Conservation (phyloP, 768 basidiomycete species). For the Sarcodon aspratus region DNA sequence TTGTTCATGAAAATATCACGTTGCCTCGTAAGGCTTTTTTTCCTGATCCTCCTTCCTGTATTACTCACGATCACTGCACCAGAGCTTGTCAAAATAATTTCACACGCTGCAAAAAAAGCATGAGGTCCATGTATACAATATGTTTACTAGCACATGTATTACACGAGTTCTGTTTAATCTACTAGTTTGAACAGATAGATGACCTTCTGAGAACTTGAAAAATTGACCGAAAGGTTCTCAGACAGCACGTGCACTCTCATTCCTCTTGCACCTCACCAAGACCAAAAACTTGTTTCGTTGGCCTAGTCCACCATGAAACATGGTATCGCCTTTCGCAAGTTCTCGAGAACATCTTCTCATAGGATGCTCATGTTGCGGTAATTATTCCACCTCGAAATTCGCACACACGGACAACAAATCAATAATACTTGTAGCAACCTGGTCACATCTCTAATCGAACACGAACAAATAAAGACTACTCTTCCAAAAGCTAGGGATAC, state of each 20-base stretch:
- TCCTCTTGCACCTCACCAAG: neutral
- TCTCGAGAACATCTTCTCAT: slow-evolving; percentile 86
- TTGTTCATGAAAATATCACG: slow-evolving; percentile 76
- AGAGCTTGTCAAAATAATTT: neutral
- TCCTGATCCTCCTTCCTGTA: neutral
- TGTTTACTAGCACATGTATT: too few species aligned
- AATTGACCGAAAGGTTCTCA: too few species aligned
- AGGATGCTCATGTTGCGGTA: slow-evolving; percentile 89
- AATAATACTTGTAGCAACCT: slow-evolving; percentile 53
- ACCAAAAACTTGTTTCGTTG: neutral
- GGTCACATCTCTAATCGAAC: slow-evolving; percentile 87
- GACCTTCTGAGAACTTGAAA: too few species aligned
- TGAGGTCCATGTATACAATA: neutral
- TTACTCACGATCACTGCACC: neutral
- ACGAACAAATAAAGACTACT: slow-evolving; percentile 94
- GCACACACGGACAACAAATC: too few species aligned
- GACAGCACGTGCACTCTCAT: neutral
- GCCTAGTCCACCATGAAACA: slow-evolving; percentile 63
- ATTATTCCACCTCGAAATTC: slow-evolving; percentile 8
- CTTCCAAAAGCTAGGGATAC: slow-evolving; percentile 90
- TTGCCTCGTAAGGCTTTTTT: slow-evolving; percentile 52
- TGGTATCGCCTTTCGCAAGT: slow-evolving; percentile 85
- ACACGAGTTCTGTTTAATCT: too few species aligned
- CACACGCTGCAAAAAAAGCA: neutral
- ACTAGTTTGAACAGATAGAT: too few species aligned